These are phyloP conservation scores for Stentor roeselii DNA, from an alignment of 73 alveolate genomes.

Conservation along the genomic window DNA sequence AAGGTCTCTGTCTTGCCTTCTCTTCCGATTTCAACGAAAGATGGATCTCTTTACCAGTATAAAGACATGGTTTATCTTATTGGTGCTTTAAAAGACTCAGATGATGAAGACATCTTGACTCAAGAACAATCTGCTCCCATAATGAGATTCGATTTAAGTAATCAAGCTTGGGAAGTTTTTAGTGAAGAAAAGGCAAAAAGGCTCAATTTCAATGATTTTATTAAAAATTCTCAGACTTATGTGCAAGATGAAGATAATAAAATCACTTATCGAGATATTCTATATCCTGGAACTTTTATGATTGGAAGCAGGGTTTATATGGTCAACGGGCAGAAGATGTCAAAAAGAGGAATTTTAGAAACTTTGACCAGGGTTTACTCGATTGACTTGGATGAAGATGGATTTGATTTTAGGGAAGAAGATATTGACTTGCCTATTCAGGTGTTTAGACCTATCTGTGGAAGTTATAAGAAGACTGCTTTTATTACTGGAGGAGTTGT, in stretches of 20 bases:
- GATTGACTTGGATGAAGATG: background rate
- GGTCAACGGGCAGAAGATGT: background rate
- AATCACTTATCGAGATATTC: background rate
- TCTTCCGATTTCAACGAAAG: slow-evolving; percentile 14
- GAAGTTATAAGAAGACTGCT: background rate
- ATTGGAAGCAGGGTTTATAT: background rate
- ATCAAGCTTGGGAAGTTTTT: background rate
- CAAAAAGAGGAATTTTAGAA: background rate
- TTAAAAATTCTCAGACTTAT: background rate
- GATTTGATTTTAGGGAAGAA: background rate
- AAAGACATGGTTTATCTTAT: background rate
- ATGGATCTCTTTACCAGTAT: background rate
- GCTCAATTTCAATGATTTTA: background rate
- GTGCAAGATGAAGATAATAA: background rate
- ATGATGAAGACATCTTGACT: background rate
- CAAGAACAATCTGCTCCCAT: slow-evolving; percentile 18
- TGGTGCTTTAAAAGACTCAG: background rate
- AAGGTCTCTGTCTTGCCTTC: background rate
- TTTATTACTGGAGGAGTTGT: slow-evolving; percentile 5
- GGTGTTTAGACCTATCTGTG: slow-evolving; percentile 14
- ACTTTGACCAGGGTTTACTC: background rate
- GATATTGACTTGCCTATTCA: slow-evolving; percentile 1
- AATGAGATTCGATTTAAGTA: background rate
- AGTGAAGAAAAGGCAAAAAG: background rate
- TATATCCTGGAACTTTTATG: slow-evolving; percentile 16